Evolutionary conservation across 345 rosid genomes (phyloP), one percentile per base, ranked within the genome.

Genomic region (Melastoma malabathricum): DNA sequence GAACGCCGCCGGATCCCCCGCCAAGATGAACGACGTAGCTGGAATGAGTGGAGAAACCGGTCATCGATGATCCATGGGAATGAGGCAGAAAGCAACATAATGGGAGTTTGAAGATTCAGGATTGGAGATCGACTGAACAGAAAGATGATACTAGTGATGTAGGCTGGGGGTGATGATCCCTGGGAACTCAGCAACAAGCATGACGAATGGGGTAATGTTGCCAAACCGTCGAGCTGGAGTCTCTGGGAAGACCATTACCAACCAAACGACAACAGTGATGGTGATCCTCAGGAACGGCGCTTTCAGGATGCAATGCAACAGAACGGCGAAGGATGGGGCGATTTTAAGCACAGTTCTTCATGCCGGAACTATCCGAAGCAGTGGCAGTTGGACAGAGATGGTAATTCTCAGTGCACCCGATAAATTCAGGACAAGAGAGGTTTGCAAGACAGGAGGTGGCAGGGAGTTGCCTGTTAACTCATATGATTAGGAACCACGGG

Each of bases 101-200:
- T 38, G 61, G 29, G 4, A 23, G 56, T 68, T 53, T 44, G 59
- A 66, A 64, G 34, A 54, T 55, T 25, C 39, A 19, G 49, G 39
- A 43, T 20, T 46, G 58, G 31, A 54, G 67, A 41, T 69, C 78
- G 77, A 60, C 65, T 31, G 54, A 43, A n/a, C 51, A 63, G 66
- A 69, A 54, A 61, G 46, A 46, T 47, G 43, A 46, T 50, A 56
- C 19, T 10, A 25, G 54, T 34, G 63, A 64, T 13, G 29, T 57
- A 1, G 51, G 20, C 47, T 16, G 47, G 52, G 16, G 53, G 54
- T 49, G 64, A 47, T 47, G 64, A 72, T 50, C 66, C 75, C 20
- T 75, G 86, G 95, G 85, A 77, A 48, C 56, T 39, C 29, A 55
- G 43, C 56, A 66, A 13, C 15, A 58, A 61, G 53, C 61, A 48